A percentile compares a stretch with the other conserved stretches of the same genome.
Conservation (phyloP, 805 yeast species). For the Sugiyamaella qingdaonensis region DNA sequence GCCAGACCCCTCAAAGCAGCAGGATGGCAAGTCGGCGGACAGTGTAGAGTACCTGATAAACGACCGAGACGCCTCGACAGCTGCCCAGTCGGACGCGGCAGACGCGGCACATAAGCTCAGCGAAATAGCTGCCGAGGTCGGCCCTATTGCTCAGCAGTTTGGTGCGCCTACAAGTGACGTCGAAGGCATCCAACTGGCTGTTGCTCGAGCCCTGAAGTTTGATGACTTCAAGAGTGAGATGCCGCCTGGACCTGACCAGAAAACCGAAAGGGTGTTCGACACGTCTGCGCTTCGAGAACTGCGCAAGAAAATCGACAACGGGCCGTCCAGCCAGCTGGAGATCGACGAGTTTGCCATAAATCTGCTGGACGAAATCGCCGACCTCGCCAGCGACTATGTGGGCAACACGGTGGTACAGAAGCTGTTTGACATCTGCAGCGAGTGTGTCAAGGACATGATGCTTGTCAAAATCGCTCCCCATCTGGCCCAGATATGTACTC, state of each 20-base stretch:
- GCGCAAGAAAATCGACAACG: constrained; percentile 65
- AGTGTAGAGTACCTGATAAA: constrained; percentile 17
- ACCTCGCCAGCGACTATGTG: constrained; percentile 82
- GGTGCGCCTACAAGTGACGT: constrained; percentile 31
- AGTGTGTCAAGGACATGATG: constrained; percentile 73
- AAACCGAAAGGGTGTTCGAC: constrained; percentile 67
- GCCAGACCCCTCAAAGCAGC: constrained; percentile 1
- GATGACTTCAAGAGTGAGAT: constrained; percentile 30
- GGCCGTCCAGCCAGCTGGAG: constrained; percentile 51
- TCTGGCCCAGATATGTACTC: constrained; percentile 87
- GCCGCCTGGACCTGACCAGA: constrained; percentile 68
- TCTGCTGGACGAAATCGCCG: constrained; percentile 86
- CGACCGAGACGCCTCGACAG: constrained; percentile 10
- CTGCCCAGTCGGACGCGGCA: constrained; percentile 15
- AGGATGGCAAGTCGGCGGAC: neutral
- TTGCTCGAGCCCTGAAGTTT: constrained; percentile 30
- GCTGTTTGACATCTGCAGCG: constrained; percentile 67
- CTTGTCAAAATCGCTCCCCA: constrained; percentile 71
- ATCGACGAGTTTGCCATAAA: constrained; percentile 78
- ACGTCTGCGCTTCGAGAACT: constrained; percentile 85
- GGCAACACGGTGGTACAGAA: constrained; percentile 97
- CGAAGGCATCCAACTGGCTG: constrained; percentile 26
- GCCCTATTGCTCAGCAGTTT: constrained; percentile 30
- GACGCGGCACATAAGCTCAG: constrained; percentile 24
- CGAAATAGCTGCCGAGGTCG: constrained; percentile 30